These are phyloP conservation scores for Spinacia oleracea DNA, from an alignment of 179 eudicot genomes.

Conservation along the genomic window DNA sequence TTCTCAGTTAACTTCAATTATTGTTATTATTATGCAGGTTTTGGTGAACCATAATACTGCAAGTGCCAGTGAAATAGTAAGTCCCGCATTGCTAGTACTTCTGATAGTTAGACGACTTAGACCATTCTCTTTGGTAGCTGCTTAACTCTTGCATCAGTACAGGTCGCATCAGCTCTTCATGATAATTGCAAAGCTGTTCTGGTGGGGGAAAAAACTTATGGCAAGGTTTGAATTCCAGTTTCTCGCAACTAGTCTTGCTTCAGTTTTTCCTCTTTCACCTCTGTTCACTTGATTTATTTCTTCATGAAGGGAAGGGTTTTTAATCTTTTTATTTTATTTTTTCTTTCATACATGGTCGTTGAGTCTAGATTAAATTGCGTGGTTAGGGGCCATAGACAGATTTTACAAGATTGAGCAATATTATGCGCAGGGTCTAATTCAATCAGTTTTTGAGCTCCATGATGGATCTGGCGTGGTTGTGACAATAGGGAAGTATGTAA, in stretches of 20 bases:
- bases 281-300: neutral
- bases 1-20: conserved; percentile 8
- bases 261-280: neutral
- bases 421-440: conserved; percentile 75
- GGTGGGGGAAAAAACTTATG: conserved; percentile 88
- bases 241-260: conserved; percentile 1
- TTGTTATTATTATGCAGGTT: conserved; percentile 53
- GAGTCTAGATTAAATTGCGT: neutral
- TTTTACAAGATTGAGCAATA: neutral
- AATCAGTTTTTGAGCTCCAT: conserved; percentile 91
- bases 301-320: neutral
- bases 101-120: too few relatives aligned
- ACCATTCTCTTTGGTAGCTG: neutral
- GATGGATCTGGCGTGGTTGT: conserved; percentile 97
- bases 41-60: conserved; percentile 92
- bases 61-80: conserved; percentile 96
- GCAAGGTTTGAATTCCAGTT: conserved; percentile 58
- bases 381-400: neutral
- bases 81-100: conserved; percentile 28
- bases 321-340: too few relatives aligned
- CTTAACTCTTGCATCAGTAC: conserved; percentile 32
- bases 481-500: conserved; percentile 88
- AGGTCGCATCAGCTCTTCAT: conserved; percentile 99
- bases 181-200: conserved; percentile 96
- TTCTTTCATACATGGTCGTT: neutral